These are phyloP conservation scores for Pythium phragmitis DNA, from an alignment of 352 stramenopile genomes.

Conservation along the genomic window DNA sequence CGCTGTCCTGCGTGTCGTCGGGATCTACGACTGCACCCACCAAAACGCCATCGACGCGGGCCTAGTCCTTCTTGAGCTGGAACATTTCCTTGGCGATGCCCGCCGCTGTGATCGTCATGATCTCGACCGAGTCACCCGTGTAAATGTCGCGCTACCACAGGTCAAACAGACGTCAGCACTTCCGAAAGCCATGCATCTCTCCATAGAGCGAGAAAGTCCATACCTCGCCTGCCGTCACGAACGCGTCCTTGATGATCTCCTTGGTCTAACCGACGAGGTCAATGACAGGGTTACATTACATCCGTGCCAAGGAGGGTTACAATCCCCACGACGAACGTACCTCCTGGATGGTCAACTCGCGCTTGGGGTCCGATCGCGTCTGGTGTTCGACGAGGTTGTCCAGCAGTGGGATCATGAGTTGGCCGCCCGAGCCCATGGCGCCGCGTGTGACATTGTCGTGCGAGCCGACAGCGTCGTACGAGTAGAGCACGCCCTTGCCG, in stretches of 20 bases:
- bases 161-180: neutral
- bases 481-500: conserved; percentile 96
- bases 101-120: conserved; percentile 95
- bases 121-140: conserved; percentile 97
- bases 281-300: neutral
- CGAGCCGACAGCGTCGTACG: conserved; percentile 97
- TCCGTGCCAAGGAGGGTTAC: neutral
- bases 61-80: conserved; percentile 95
- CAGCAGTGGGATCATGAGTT: conserved; percentile 98
- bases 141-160: conserved; percentile 96
- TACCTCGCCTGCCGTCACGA: conserved; percentile 96
- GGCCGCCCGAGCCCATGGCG: conserved; percentile 90
- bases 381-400: conserved; percentile 96
- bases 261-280: conserved; percentile 63
- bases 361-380: conserved; percentile 91
- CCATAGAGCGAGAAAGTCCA: neutral
- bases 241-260: conserved; percentile 98
- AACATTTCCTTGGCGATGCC: conserved; percentile 92
- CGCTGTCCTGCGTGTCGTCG: too few relatives aligned
- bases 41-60: neutral
- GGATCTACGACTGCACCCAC: neutral
- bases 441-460: conserved; percentile 76
- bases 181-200: neutral
- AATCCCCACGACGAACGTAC: conserved; percentile 23
- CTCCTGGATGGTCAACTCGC: conserved; percentile 88